phyloP scores from a whole-genome alignment of 352 stramenopile genomes.

The Phytophthora pini region DNA sequence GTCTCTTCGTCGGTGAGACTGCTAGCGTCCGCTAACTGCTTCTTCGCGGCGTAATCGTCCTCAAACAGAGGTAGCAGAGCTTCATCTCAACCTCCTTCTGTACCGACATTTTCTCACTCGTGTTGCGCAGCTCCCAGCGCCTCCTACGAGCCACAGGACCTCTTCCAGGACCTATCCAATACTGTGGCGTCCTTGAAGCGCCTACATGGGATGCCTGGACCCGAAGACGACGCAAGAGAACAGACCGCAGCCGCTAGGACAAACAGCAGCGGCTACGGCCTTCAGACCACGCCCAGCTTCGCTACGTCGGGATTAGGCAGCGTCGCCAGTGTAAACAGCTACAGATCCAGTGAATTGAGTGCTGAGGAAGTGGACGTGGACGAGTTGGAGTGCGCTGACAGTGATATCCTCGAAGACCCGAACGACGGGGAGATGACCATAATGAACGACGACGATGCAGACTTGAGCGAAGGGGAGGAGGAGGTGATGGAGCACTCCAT shows the following conservation, averaged over 20 bases:
- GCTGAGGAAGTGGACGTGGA: slow-evolving; percentile 17
- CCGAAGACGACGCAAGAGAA: slow-evolving; percentile 38
- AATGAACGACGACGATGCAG: slow-evolving; percentile 69
- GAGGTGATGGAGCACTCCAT: slow-evolving; percentile 80
- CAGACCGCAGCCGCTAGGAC: slow-evolving; percentile 22
- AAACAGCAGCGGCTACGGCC: slow-evolving; percentile 23
- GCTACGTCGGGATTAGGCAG: slow-evolving; percentile 26
- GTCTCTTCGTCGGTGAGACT: slow-evolving; percentile 6
- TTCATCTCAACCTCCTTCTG: not conserved
- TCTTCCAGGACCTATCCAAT: slow-evolving; percentile 10
- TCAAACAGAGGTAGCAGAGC: slow-evolving; percentile 6
- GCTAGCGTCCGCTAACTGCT: not conserved
- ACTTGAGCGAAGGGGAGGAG: slow-evolving; percentile 57
- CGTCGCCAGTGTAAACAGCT: slow-evolving; percentile 31
- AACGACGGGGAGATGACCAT: slow-evolving; percentile 74
- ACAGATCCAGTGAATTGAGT: slow-evolving; percentile 28
- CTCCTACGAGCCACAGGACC: slow-evolving; percentile 8
- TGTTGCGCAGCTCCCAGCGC: slow-evolving; percentile 8
- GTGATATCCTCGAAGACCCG: slow-evolving; percentile 49
- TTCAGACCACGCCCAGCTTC: slow-evolving; percentile 18
- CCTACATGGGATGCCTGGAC: slow-evolving; percentile 61
- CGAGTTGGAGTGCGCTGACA: slow-evolving; percentile 50
- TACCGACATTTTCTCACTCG: slow-evolving; percentile 5
- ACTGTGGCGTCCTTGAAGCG: slow-evolving; percentile 26
- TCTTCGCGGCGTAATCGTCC: slow-evolving; percentile 1